Evolutionary conservation across 2,329 filamentous ascomycete species (phyloP).

Genomic region (Ustilaginoidea virens): DNA sequence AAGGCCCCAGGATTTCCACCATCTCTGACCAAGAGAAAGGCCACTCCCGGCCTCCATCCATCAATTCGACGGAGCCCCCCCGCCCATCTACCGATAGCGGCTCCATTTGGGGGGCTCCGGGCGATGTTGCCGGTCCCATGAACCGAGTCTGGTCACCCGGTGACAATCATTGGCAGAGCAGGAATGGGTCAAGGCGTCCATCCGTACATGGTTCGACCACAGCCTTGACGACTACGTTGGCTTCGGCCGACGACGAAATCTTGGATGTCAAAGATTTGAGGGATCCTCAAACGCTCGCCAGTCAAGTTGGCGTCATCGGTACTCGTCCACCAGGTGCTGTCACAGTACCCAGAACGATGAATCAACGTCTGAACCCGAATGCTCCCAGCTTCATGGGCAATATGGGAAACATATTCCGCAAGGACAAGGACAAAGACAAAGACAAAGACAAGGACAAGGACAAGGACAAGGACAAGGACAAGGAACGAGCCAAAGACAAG

Average conservation of each 20-base stretch:
- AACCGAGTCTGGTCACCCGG: constrained; percentile 49
- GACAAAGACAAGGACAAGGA: constrained; percentile 17
- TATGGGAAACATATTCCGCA: constrained; percentile 47
- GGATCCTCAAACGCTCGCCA: constrained; percentile 35
- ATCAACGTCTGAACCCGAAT: constrained; percentile 63
- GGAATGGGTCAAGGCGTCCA: constrained; percentile 64
- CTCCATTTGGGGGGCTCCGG: constrained; percentile 52
- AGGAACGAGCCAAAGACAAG: constrained; percentile 18
- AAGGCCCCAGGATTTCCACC: constrained; percentile 31
- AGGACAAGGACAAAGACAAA: constrained; percentile 22
- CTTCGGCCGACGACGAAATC: constrained; percentile 49
- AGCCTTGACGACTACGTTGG: constrained; percentile 42
- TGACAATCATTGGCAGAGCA: constrained; percentile 35
- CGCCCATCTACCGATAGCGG: constrained; percentile 66
- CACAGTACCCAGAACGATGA: constrained; percentile 24
- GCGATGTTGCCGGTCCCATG: constrained; percentile 30
- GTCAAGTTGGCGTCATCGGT: constrained; percentile 59
- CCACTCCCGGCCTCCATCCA: constrained; percentile 52
- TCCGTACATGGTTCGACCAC: constrained; percentile 66
- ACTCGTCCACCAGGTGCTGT: constrained; percentile 43
- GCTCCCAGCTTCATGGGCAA: constrained; percentile 88
- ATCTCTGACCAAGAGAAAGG: constrained; percentile 39
- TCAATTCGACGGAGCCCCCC: constrained; percentile 54
- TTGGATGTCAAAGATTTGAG: constrained; percentile 40
- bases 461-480: constrained; percentile 21